These are phyloP conservation scores for Fusarium sp. DNA, from an alignment of 2,329 filamentous ascomycete genomes.

Conservation along the genomic window DNA sequence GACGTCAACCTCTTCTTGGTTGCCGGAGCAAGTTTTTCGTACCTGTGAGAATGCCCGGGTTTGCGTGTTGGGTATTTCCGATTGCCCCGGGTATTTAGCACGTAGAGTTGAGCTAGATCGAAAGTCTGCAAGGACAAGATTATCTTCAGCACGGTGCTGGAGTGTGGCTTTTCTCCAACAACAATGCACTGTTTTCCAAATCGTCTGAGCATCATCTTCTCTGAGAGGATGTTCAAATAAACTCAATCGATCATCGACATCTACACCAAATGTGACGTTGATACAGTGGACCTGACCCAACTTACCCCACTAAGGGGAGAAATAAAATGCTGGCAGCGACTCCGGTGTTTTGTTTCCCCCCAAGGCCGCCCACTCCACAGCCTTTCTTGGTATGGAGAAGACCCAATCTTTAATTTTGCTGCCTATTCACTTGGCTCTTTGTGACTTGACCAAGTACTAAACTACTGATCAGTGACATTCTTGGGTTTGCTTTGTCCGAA, in stretches of 20 bases:
- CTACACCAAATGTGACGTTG: too few species aligned
- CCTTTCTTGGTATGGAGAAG: conserved; percentile 19
- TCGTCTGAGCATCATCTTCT: too few species aligned
- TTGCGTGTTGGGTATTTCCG: background rate
- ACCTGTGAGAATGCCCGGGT: background rate
- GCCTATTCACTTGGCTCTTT: conserved; percentile 26
- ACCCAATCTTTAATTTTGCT: conserved; percentile 39
- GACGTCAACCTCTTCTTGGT: conserved; percentile 32
- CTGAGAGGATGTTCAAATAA: too few species aligned
- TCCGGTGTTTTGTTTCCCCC: too few species aligned
- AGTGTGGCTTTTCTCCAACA: background rate
- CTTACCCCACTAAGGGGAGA: background rate
- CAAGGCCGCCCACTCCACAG: background rate
- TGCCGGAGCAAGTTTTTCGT: conserved; percentile 14
- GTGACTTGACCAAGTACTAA: conserved; percentile 9
- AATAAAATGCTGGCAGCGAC: too few species aligned
- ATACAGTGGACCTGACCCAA: conserved; percentile 16
- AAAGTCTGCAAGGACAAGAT: conserved; percentile 1
- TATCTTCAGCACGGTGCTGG: background rate
- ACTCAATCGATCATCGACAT: background rate
- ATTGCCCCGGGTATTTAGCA: background rate
- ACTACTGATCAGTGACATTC: background rate
- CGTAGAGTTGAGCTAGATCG: background rate
- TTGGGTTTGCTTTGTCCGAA: background rate
- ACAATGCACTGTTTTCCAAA: too few species aligned